Percentiles rank a stretch among this genome's conserved stretches.
Conservation (phyloP, 805 yeast species). For the Sporopachydermia lactativora region DNA sequence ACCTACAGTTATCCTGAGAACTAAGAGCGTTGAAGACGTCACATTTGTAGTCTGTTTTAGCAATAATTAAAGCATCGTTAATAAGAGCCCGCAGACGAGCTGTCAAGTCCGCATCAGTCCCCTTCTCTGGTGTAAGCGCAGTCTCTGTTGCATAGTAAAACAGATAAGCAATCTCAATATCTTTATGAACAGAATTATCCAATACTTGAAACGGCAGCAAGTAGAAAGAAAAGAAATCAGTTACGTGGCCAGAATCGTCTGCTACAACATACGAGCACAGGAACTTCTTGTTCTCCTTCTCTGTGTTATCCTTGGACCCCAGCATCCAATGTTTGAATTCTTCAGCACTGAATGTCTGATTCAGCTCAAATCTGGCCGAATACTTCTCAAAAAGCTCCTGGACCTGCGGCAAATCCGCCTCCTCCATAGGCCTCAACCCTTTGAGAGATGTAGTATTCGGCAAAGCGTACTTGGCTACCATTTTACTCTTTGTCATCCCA, state of each 20-base stretch:
- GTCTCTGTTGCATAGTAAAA: slow-evolving; percentile 79
- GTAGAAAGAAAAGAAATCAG: slow-evolving; percentile 86
- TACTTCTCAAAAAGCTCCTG: slow-evolving; percentile 42
- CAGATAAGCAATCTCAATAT: slow-evolving; percentile 74
- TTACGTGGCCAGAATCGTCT: slow-evolving; percentile 40
- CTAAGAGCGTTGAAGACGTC: slow-evolving; percentile 94
- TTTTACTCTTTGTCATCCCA: slow-evolving; percentile 47
- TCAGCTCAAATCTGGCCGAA: slow-evolving; percentile 57
- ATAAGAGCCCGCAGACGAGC: slow-evolving; percentile 48
- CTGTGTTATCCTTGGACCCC: slow-evolving; percentile 27
- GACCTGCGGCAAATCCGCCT: slow-evolving; percentile 52
- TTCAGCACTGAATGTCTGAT: slow-evolving; percentile 50
- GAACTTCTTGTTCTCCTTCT: slow-evolving; percentile 29
- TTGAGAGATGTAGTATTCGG: slow-evolving; percentile 33
- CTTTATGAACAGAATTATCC: slow-evolving; percentile 43
- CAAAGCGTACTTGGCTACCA: slow-evolving; percentile 47
- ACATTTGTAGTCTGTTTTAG: slow-evolving; percentile 36
- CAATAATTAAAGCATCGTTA: slow-evolving; percentile 61
- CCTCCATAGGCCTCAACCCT: slow-evolving; percentile 45
- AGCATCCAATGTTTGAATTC: slow-evolving; percentile 77
- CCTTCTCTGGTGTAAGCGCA: slow-evolving; percentile 26
- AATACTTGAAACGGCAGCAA: slow-evolving; percentile 79
- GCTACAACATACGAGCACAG: slow-evolving; percentile 71
- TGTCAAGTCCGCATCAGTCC: slow-evolving; percentile 28
- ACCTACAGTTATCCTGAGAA: slow-evolving; percentile 76